Percentiles rank a stretch among this genome's conserved stretches.
Conservation (phyloP, 2,329 filamentous ascomycete species). For the Penicillium decumbens region DNA sequence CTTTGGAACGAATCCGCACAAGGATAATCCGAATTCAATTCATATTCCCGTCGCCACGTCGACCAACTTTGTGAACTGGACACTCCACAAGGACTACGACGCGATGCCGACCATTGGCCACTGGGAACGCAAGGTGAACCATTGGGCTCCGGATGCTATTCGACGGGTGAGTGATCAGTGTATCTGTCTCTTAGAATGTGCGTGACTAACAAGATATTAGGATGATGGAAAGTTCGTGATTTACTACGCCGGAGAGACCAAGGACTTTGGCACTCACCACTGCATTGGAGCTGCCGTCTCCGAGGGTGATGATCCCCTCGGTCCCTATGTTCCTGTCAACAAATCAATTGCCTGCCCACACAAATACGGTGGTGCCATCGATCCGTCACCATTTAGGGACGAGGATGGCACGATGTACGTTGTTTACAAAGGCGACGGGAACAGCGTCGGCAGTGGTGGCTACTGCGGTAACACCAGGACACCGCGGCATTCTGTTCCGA, state of each 20-base stretch:
- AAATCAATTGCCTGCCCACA: conserved; percentile 51
- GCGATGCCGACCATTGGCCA: conserved; percentile 48
- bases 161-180: conserved; percentile 34
- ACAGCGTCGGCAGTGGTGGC: conserved; percentile 47
- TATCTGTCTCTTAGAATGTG: neutral
- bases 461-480: conserved; percentile 41
- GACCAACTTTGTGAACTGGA: conserved; percentile 46
- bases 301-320: conserved; percentile 19
- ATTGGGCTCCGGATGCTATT: conserved; percentile 59
- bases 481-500: conserved; percentile 29
- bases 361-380: conserved; percentile 56
- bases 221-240: conserved; percentile 51
- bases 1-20: conserved; percentile 27
- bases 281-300: conserved; percentile 56
- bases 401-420: conserved; percentile 52
- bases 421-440: conserved; percentile 62
- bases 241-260: conserved; percentile 53
- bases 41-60: conserved; percentile 54
- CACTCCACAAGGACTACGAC: conserved; percentile 44
- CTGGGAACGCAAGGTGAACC: conserved; percentile 52
- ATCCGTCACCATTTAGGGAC: conserved; percentile 58
- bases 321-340: conserved; percentile 47
- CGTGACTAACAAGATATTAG: conserved; percentile 12
- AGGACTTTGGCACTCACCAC: conserved; percentile 41
- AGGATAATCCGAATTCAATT: conserved; percentile 14